Evolutionary conservation across 2,329 filamentous ascomycete species (phyloP).

Genomic region (Endothia cerciana): DNA sequence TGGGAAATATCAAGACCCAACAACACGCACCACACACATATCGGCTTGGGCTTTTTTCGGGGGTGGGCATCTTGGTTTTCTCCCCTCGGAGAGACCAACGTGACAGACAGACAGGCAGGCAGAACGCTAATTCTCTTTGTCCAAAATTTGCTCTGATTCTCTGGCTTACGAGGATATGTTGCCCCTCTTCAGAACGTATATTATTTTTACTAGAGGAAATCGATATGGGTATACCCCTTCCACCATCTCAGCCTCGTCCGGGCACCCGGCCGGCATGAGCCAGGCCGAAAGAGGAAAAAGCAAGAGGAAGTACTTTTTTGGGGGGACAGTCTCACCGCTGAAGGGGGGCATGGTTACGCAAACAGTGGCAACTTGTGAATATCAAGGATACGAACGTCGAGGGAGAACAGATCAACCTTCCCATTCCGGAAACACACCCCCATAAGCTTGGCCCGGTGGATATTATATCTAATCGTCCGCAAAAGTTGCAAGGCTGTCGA

Average conservation of each 20-base stretch:
- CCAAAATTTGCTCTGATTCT: neutral
- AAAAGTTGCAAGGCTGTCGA: conserved; percentile 8
- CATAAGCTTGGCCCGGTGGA: neutral
- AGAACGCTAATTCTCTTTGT: conserved; percentile 3
- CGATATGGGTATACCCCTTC: neutral
- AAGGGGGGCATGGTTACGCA: neutral
- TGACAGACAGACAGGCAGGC: too few species aligned
- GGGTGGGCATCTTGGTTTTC: neutral
- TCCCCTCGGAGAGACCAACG: too few species aligned
- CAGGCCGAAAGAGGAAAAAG: too few species aligned
- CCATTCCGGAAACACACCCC: conserved; percentile 5
- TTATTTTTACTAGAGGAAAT: neutral
- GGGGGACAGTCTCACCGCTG: too few species aligned
- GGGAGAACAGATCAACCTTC: conserved; percentile 6
- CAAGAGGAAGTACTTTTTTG: too few species aligned
- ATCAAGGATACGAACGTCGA: conserved; percentile 9
- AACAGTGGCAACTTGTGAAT: conserved; percentile 12
- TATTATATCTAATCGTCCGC: neutral
- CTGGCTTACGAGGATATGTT: conserved; percentile 8
- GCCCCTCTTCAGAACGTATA: neutral
- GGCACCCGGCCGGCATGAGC: too few species aligned
- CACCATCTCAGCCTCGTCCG: neutral
- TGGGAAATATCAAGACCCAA: conserved; percentile 10
- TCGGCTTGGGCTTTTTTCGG: neutral
- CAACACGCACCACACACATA: conserved; percentile 4